A percentile compares a stretch with the other conserved stretches of the same genome.
Conservation (phyloP, 106 monocot genomes). For the Agapanthus africanus region DNA sequence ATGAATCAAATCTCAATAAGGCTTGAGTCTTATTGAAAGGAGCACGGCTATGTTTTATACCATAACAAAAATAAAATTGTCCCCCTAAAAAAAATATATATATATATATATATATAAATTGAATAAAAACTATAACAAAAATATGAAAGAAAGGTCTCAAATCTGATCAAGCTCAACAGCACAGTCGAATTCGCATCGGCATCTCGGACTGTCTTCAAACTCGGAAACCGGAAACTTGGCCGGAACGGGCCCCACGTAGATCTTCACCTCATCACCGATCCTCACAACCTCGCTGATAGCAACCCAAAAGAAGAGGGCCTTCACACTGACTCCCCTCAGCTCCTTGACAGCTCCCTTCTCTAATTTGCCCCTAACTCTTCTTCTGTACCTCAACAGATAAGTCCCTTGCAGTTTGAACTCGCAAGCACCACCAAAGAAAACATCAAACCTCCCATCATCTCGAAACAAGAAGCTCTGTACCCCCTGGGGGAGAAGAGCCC, state of each 20-base stretch:
- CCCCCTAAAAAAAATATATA: too few species aligned
- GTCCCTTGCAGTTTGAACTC: slow-evolving; percentile 22
- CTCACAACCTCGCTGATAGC: slow-evolving; percentile 38
- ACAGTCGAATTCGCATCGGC: too few species aligned
- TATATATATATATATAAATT: too few species aligned
- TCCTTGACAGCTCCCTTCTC: slow-evolving; percentile 25
- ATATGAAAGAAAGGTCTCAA: too few species aligned
- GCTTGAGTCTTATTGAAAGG: too few species aligned
- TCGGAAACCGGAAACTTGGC: slow-evolving; percentile 39
- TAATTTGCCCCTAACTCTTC: slow-evolving; percentile 37
- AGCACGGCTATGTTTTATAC: too few species aligned
- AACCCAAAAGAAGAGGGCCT: slow-evolving; percentile 62
- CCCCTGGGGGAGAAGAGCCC: slow-evolving; percentile 42
- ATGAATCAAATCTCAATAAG: too few species aligned
- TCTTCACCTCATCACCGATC: slow-evolving; percentile 33
- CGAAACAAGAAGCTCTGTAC: slow-evolving; percentile 25
- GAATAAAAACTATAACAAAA: too few species aligned
- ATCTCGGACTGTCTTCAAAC: slow-evolving; percentile 66
- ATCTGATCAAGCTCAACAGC: too few species aligned
- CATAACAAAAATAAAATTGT: too few species aligned
- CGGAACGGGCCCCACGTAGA: slow-evolving; percentile 57
- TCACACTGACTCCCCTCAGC: slow-evolving; percentile 57
- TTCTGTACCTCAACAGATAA: slow-evolving; percentile 44
- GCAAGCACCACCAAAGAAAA: slow-evolving; percentile 23
- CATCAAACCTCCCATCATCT: slow-evolving; percentile 30